phyloP scores from a whole-genome alignment of 495 filamentous ascomycete species.

The Tuber calosporum region DNA sequence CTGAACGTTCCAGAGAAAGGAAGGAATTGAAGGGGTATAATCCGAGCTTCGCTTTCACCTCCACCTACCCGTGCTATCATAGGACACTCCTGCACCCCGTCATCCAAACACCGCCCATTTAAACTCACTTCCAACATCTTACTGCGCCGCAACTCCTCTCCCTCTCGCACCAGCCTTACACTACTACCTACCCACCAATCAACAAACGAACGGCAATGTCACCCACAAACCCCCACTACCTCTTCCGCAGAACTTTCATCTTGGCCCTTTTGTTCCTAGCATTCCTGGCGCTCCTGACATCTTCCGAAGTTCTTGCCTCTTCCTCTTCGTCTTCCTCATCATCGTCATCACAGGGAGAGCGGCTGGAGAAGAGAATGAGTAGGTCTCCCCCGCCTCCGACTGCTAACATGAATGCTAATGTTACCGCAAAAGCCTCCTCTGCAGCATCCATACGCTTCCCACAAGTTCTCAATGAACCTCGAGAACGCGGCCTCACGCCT shows the following conservation, averaged over 20 bases:
- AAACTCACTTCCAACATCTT: background rate
- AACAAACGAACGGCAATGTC: background rate
- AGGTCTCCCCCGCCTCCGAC: slow-evolving; percentile 4
- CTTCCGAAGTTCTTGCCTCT: background rate
- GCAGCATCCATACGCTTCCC: slow-evolving; percentile 29
- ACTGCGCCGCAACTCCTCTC: background rate
- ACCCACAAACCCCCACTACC: background rate
- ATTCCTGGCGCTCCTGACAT: background rate
- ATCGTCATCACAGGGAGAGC: background rate
- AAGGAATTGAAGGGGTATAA: background rate
- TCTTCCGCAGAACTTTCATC: background rate
- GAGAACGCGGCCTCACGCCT: slow-evolving; percentile 28
- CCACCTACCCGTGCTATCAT: background rate
- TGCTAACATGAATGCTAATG: background rate
- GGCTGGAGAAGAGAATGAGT: slow-evolving; percentile 24
- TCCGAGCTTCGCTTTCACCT: background rate
- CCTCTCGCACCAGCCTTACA: background rate
- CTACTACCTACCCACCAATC: background rate
- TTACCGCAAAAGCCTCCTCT: slow-evolving; percentile 21
- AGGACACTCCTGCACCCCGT: background rate
- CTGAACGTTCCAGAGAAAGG: background rate
- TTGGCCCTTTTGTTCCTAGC: background rate
- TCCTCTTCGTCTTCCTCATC: background rate
- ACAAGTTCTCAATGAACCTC: slow-evolving; percentile 31
- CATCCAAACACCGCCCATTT: background rate